These are phyloP conservation scores for Comarum palustre DNA, from an alignment of 306 rosid species.

Conservation along the genomic window DNA sequence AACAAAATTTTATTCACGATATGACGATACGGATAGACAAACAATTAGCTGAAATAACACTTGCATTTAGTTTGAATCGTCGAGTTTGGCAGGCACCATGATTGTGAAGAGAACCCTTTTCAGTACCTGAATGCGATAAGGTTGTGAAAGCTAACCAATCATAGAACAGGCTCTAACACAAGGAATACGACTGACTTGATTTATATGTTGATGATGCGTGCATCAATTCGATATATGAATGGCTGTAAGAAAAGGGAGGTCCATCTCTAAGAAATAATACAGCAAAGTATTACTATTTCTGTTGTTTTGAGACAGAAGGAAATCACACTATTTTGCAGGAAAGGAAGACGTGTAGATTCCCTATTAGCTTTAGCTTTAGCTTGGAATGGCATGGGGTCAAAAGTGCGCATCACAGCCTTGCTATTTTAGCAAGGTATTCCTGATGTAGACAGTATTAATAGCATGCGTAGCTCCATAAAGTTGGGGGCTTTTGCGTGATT, in stretches of 20 bases:
- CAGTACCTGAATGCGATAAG: not conserved
- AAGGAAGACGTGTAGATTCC: not conserved
- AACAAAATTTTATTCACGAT: not conserved
- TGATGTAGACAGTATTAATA: not conserved
- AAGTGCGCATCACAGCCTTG: not conserved
- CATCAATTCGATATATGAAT: not conserved
- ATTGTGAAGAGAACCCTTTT: constrained; percentile 19
- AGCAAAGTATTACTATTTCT: not conserved
- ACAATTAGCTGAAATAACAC: not conserved
- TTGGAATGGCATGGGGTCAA: not conserved
- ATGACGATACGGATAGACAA: not conserved
- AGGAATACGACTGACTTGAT: constrained; percentile 1
- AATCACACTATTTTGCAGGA: not conserved
- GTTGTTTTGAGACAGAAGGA: not conserved
- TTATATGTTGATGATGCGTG: not conserved
- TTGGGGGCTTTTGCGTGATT: not conserved
- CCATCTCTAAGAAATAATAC: not conserved
- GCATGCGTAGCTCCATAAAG: not conserved
- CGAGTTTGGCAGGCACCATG: constrained; percentile 44
- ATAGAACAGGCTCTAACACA: not conserved
- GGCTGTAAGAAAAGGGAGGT: not conserved
- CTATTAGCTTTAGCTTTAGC: not conserved
- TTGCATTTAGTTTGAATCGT: constrained; percentile 9
- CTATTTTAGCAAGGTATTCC: not conserved
- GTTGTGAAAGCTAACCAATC: not conserved